Conservation (phyloP, 192 early-diverging fungal genomes). For the Entomortierella beljakovae region DNA sequence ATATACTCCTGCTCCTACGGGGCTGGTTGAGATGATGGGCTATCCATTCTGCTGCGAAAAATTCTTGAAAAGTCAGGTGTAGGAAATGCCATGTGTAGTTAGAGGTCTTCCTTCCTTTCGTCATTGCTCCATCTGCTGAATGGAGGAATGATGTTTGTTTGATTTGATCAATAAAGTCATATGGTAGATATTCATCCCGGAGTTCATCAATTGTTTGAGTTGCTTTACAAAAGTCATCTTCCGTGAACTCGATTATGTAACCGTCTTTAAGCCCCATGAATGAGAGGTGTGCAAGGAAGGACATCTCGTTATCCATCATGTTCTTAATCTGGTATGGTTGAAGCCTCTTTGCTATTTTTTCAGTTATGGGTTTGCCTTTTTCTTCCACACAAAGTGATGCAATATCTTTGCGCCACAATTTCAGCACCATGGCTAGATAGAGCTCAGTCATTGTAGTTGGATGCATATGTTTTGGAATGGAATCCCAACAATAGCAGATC, state of each 20-base stretch:
- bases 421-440: slow-evolving; percentile 14
- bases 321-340: not conserved
- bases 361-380: not conserved
- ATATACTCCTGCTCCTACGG: not conserved
- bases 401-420: slow-evolving; percentile 26
- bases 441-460: slow-evolving; percentile 12
- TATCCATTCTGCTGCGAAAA: slow-evolving; percentile 33
- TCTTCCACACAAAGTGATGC: not conserved
- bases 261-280: slow-evolving; percentile 18
- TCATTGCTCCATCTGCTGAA: slow-evolving; percentile 10
- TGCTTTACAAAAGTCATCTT: not conserved
- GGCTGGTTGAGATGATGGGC: not conserved
- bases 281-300: slow-evolving; percentile 16
- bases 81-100: slow-evolving; percentile 22
- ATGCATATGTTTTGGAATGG: not conserved
- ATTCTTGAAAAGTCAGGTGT: slow-evolving; percentile 38
- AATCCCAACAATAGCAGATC: slow-evolving; percentile 30
- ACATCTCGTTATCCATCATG: slow-evolving; percentile 17
- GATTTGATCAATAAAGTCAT: not conserved
- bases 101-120: not conserved
- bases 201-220: not conserved
- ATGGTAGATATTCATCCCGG: not conserved
- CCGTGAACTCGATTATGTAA: slow-evolving; percentile 22
- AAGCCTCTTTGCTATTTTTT: too few species aligned
- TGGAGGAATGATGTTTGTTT: slow-evolving; percentile 34